A percentile compares a stretch with the other conserved stretches of the same genome.
Conservation (phyloP, 2,329 filamentous ascomycete genomes). For the Pyrenochaeta sp. region DNA sequence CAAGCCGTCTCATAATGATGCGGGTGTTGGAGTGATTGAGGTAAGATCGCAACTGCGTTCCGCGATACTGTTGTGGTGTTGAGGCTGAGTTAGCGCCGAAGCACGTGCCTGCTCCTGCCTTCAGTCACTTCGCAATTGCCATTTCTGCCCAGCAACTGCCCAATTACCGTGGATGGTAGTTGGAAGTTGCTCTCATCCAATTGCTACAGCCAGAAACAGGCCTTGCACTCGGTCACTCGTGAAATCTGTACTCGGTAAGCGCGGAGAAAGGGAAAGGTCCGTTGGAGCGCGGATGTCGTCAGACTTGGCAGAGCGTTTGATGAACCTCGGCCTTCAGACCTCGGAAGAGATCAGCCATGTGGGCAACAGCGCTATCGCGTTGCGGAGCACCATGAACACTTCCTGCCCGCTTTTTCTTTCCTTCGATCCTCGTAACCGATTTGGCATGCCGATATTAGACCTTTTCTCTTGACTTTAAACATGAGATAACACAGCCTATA, state of each 20-base stretch:
- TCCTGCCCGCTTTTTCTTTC: conserved; percentile 23
- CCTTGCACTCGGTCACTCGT: neutral
- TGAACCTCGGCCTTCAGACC: conserved; percentile 47
- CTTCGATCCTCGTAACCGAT: conserved; percentile 10
- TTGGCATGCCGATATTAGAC: neutral
- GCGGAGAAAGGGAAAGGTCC: neutral
- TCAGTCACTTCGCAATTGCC: conserved; percentile 6
- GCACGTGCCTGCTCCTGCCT: conserved; percentile 29
- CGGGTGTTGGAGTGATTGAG: conserved; percentile 6
- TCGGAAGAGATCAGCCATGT: conserved; percentile 46
- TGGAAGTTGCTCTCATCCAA: neutral
- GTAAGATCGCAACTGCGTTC: conserved; percentile 6
- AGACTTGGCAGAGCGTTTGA: conserved; percentile 13
- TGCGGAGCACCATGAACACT: conserved; percentile 29
- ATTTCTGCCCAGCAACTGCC: neutral
- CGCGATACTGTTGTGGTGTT: conserved; percentile 29
- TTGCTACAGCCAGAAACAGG: neutral
- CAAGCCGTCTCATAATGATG: conserved; percentile 10
- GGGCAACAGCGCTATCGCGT: conserved; percentile 33
- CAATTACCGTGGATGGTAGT: neutral
- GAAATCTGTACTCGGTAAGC: neutral
- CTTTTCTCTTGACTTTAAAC: conserved; percentile 8
- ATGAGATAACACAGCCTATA: conserved; percentile 33
- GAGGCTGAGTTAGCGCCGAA: conserved; percentile 26
- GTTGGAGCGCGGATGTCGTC: conserved; percentile 9